phyloP scores from a whole-genome alignment of 2,329 filamentous ascomycete species.

The Stagonosporopsis rhizophila region DNA sequence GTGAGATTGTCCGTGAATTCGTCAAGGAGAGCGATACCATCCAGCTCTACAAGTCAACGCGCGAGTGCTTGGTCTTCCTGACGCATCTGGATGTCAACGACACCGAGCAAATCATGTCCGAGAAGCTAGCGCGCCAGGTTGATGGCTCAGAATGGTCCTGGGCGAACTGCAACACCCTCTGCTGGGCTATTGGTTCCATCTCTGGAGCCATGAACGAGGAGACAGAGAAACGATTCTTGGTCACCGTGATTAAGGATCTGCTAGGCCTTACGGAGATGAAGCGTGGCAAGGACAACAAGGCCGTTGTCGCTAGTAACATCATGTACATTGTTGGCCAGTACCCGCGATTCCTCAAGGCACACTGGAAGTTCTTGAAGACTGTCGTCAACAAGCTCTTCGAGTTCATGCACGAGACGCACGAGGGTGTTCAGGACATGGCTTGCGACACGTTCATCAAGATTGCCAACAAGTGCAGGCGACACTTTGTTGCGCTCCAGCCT shows the following conservation, averaged over 20 bases:
- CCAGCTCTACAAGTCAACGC: conserved; percentile 97
- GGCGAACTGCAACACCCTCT: conserved; percentile 99
- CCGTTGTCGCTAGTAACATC: conserved; percentile 97
- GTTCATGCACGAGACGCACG: conserved; percentile 99
- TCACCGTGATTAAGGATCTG: conserved; percentile 98
- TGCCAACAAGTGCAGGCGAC: conserved; percentile 94
- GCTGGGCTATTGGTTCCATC: conserved; percentile 99
- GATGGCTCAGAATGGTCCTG: conserved; percentile 98
- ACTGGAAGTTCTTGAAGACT: conserved; percentile 99
- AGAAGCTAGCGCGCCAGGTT: conserved; percentile 94
- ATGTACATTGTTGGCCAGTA: conserved; percentile 99
- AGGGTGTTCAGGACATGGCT: conserved; percentile 99
- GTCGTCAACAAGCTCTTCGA: conserved; percentile 99
- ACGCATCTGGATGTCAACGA: conserved; percentile 97
- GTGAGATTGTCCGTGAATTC: conserved; percentile 97
- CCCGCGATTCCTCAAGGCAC: conserved; percentile 95
- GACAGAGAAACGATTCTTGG: conserved; percentile 96
- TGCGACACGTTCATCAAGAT: conserved; percentile 99
- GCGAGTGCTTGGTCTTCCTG: conserved; percentile 95
- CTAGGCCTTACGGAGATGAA: conserved; percentile 98
- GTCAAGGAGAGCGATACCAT: conserved; percentile 99
- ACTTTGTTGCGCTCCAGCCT: conserved; percentile 95
- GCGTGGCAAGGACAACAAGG: conserved; percentile 99
- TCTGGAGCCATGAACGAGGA: conserved; percentile 99
- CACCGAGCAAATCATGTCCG: conserved; percentile 98